Evolutionary conservation across 768 basidiomycete species (phyloP), one percentile per base, ranked within the genome.

Genomic region (Tricholoma matsutake): DNA sequence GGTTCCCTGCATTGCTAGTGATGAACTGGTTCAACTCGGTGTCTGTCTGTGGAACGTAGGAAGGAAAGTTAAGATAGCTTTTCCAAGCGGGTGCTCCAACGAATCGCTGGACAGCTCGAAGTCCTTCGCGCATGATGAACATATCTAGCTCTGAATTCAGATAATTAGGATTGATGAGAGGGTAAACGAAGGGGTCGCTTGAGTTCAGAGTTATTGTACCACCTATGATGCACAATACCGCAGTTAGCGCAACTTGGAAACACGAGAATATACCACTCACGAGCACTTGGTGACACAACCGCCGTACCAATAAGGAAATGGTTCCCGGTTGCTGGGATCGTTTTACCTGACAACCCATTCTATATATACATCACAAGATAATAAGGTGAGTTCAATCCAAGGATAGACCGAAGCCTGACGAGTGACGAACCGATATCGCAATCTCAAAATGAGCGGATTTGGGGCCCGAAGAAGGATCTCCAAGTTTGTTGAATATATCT

Each of bases 161-260:
- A 72, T 81, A 77, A 58, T 76, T 76, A 0, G 80, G 79, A 65
- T 84, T 73, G 69, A 84, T 80, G 11, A 70, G 29, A 0, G 82
- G 81, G 25, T 18, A 39, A 39, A 39, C 37, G 37, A 39, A 39
- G 37, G 37, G 37, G 13, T 39, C 37, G 37, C 37, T 39, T 16
- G 37, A 39, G 13, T 39, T 39, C 14, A 39, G 14, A 4, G 63
- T 65, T 2, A 73, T 43, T 5, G 62, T 66, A 16, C 73, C 73
- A 43, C 71, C 71, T 29, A 65, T 57, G 37, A 37, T 3, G 64
- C 61, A 6, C 63, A 59, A 4, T 18, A 56, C 63, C 52, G 18
- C 41, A 41, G 3, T 66, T 14, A 45, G 4, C 4, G 45, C 31
- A 7, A 20, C n/a, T 18, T 4, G 6, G 16, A 56, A n/a, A 56